Percentiles rank a stretch among this genome's conserved stretches.
phyloP scores from a whole-genome alignment of 306 rosid genomes.

The Acacia acuminata region DNA sequence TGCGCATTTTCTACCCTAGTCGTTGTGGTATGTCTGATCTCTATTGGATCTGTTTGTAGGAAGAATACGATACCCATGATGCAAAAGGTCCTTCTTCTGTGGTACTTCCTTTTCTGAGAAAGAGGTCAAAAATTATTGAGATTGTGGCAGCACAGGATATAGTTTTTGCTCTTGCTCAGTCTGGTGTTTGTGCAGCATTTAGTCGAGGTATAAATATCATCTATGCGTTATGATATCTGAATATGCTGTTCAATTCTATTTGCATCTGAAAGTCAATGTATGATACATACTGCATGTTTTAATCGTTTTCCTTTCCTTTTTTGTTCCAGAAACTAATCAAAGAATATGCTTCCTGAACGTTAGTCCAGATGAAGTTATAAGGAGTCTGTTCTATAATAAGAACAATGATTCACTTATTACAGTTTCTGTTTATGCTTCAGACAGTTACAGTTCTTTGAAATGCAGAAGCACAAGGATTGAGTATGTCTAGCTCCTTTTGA shows the following conservation, averaged over 20 bases:
- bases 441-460: conserved; percentile 96
- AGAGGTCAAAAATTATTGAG: conserved; percentile 62
- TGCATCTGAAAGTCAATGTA: conserved; percentile 26
- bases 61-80: conserved; percentile 68
- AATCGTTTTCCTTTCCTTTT: neutral
- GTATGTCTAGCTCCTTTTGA: conserved; percentile 47
- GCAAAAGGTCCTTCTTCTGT: conserved; percentile 58
- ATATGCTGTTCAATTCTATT: neutral
- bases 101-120: conserved; percentile 56
- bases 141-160: conserved; percentile 64
- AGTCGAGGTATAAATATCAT: conserved; percentile 47
- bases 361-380: conserved; percentile 97
- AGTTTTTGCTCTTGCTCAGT: conserved; percentile 68
- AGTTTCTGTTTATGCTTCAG: conserved; percentile 98
- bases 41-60: conserved; percentile 39
- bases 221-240: neutral
- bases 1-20: neutral
- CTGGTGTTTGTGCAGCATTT: conserved; percentile 72
- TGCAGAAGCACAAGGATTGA: conserved; percentile 98
- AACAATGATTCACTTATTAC: conserved; percentile 98
- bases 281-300: conserved; percentile 23
- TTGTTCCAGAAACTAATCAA: conserved; percentile 84
- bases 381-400: conserved; percentile 94
- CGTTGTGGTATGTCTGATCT: neutral
- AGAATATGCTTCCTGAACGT: conserved; percentile 95